phyloP scores from a whole-genome alignment of 2,329 filamentous ascomycete genomes.

The Sordariomycetes sp. region DNA sequence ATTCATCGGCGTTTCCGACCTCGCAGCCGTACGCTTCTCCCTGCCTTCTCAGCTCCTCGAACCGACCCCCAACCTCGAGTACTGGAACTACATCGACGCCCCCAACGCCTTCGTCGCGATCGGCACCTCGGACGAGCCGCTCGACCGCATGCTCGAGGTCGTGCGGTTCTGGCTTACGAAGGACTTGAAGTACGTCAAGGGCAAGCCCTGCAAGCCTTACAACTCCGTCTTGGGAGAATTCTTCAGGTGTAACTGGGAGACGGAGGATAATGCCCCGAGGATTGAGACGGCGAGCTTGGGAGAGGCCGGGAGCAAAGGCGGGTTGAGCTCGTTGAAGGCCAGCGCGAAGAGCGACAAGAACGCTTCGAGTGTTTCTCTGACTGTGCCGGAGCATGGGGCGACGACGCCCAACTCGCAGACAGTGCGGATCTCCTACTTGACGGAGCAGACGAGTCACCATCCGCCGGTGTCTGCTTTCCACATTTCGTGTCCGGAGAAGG shows the following conservation, averaged over 20 bases:
- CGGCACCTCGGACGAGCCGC: slow-evolving; percentile 81
- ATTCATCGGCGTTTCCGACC: slow-evolving; percentile 93
- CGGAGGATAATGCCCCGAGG: slow-evolving; percentile 65
- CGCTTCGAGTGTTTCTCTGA: slow-evolving; percentile 38
- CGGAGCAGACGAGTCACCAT: slow-evolving; percentile 96
- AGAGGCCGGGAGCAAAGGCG: slow-evolving; percentile 14
- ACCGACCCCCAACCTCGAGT: slow-evolving; percentile 93
- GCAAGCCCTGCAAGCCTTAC: slow-evolving; percentile 97
- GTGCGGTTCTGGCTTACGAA: slow-evolving; percentile 98
- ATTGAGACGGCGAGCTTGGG: slow-evolving; percentile 43
- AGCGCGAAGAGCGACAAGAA: slow-evolving; percentile 32
- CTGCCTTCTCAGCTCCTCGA: slow-evolving; percentile 92
- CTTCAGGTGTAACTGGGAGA: slow-evolving; percentile 96
- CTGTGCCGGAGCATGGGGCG: slow-evolving; percentile 37
- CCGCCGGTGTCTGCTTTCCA: slow-evolving; percentile 95
- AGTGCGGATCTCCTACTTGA: slow-evolving; percentile 87
- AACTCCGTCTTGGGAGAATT: slow-evolving; percentile 97
- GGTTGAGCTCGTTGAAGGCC: slow-evolving; percentile 39
- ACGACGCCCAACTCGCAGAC: slow-evolving; percentile 32
- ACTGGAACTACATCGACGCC: slow-evolving; percentile 96
- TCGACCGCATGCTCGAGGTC: slow-evolving; percentile 92
- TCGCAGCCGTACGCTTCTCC: slow-evolving; percentile 91
- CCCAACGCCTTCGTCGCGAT: slow-evolving; percentile 79
- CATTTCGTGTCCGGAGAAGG: slow-evolving; percentile 85
- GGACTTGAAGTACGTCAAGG: slow-evolving; percentile 97